Evolutionary conservation across 441 rosid species (phyloP).

Genomic region (Brassica hybrid): DNA sequence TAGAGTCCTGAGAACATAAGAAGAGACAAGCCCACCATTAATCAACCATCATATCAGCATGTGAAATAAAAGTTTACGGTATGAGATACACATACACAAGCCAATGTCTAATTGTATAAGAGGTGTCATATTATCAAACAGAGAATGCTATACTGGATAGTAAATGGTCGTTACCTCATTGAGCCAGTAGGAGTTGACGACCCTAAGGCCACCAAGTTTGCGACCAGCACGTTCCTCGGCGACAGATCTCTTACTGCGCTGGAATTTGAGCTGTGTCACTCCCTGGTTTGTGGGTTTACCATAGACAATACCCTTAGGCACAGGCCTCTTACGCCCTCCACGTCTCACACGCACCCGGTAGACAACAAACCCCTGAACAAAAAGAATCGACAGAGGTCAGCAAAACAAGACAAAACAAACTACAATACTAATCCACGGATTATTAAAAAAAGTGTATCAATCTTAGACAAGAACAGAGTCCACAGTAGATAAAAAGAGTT

Average conservation of each 20-base stretch:
- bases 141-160: background rate
- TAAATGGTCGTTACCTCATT: slow-evolving; percentile 60
- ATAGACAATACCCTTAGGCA: slow-evolving; percentile 96
- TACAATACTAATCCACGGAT: background rate
- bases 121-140: background rate
- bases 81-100: background rate
- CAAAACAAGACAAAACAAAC: background rate
- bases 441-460: slow-evolving; percentile 36
- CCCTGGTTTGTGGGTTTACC: slow-evolving; percentile 99
- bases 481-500: slow-evolving; percentile 33
- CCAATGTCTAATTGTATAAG: background rate
- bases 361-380: slow-evolving; percentile 75
- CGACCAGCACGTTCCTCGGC: slow-evolving; percentile 99
- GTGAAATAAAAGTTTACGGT: background rate
- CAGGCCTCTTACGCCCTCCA: slow-evolving; percentile 97
- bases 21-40: background rate
- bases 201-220: slow-evolving; percentile 89
- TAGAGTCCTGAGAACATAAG: slow-evolving; percentile 58
- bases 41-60: background rate
- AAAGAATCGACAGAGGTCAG: background rate
- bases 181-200: slow-evolving; percentile 95
- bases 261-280: slow-evolving; percentile 98
- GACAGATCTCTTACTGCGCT: slow-evolving; percentile 95
- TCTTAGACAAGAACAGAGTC: slow-evolving; percentile 52
- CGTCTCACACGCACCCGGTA: slow-evolving; percentile 95